These are phyloP conservation scores for Colletotrichum sp. DNA, from an alignment of 2,329 filamentous ascomycete species.

Conservation along the genomic window DNA sequence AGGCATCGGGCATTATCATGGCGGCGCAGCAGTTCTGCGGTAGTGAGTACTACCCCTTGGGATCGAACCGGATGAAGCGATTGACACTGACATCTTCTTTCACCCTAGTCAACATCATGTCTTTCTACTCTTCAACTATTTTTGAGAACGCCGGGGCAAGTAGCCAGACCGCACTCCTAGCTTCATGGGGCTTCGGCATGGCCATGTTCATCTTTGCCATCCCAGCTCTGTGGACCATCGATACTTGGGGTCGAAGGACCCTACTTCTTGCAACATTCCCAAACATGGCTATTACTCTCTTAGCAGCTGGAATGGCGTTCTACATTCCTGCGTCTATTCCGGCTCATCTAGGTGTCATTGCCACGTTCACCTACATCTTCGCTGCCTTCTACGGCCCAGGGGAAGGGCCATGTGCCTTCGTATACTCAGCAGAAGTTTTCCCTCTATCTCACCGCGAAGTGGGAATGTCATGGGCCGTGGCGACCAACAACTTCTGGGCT, in stretches of 20 bases:
- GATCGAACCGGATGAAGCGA: background rate
- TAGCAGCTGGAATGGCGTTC: conserved; percentile 45
- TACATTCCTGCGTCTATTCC: conserved; percentile 34
- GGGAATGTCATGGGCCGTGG: conserved; percentile 68
- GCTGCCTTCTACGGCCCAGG: conserved; percentile 70
- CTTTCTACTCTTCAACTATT: conserved; percentile 53
- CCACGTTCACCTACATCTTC: conserved; percentile 71
- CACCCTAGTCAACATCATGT: conserved; percentile 48
- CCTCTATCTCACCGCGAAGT: conserved; percentile 68
- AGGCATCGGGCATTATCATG: conserved; percentile 73
- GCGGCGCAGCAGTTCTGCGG: conserved; percentile 68
- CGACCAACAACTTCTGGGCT: conserved; percentile 63
- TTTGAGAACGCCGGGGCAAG: conserved; percentile 50
- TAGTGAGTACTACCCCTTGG: conserved; percentile 30
- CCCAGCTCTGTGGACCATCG: conserved; percentile 70
- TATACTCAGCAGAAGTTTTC: conserved; percentile 68
- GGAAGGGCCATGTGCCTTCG: conserved; percentile 63
- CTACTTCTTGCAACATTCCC: conserved; percentile 71
- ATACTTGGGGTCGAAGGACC: conserved; percentile 67
- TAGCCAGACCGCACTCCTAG: conserved; percentile 40
- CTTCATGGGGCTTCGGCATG: conserved; percentile 63
- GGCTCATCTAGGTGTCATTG: conserved; percentile 57
- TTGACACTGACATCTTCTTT: background rate
- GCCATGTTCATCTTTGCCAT: conserved; percentile 66
- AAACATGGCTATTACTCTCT: conserved; percentile 66